These are phyloP conservation scores for Talaromyces albobiverticillius DNA, from an alignment of 2,329 filamentous ascomycete species.

Conservation along the genomic window DNA sequence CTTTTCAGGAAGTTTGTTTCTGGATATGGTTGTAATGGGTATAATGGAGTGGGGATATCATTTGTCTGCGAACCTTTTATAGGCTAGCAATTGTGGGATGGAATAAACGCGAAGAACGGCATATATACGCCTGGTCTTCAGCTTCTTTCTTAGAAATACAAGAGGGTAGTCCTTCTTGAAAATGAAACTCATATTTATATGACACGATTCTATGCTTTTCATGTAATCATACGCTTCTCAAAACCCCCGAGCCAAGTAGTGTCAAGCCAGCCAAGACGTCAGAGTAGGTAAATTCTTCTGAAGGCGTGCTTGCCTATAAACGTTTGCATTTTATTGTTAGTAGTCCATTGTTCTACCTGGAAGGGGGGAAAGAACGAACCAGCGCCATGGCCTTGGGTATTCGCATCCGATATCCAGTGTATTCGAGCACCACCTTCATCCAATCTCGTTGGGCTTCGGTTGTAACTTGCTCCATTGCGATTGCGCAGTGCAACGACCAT, in stretches of 20 bases:
- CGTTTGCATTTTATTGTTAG: not conserved
- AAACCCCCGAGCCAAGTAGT: not conserved
- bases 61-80: slow-evolving; percentile 24
- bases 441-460: not conserved
- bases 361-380: not conserved
- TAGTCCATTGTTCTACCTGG: not conserved
- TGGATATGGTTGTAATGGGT: slow-evolving; percentile 15
- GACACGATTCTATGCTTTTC: not conserved
- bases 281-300: not conserved
- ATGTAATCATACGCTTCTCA: not conserved
- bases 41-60: slow-evolving; percentile 30
- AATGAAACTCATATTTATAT: not conserved
- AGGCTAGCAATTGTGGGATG: slow-evolving; percentile 41
- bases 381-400: slow-evolving; percentile 6
- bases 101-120: slow-evolving; percentile 56
- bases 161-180: not conserved
- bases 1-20: not conserved
- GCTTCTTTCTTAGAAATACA: slow-evolving; percentile 32
- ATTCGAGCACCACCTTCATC: not conserved
- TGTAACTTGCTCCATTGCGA: not conserved
- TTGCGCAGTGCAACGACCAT: slow-evolving; percentile 3
- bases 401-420: not conserved
- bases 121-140: slow-evolving; percentile 51
- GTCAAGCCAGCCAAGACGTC: not conserved
- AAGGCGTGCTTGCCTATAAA: not conserved